Evolutionary conservation across 129 eudicot genomes (phyloP), one percentile per base, ranked within the genome.

Genomic region (Cynara cardunculus): DNA sequence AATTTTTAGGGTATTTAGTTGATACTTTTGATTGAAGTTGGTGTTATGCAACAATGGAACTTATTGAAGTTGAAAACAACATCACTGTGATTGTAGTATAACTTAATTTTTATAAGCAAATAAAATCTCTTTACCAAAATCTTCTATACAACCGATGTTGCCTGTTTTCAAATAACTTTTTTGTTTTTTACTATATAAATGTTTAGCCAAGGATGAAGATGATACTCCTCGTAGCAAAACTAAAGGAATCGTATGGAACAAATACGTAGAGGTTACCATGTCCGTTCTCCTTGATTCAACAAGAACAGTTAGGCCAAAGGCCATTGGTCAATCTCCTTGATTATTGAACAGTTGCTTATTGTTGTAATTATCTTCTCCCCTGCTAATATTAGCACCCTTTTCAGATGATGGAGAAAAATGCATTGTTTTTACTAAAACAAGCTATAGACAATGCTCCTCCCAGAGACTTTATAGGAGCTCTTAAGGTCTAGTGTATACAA

Each of bases 171-270:
- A 35, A 35, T 35, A 9, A 68, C n/a, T n/a, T n/a, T n/a, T n/a
- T 21, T n/a, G 69, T 72, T 72, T 64, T 2, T 71, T 27, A 28
- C 2, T 41, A 13, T 5, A 35, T 56, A 18, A 3, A n/a, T 44
- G 27, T 30, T 59, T 1, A 49, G 49, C 67, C 28, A 84, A 85
- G 87, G 89, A 87, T 78, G 94, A 88, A 72, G 97, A 87, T 32
- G 87, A 85, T 49, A 85, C 87, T 56, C 97, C 97, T 16, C 92
- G 92, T 34, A 94, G 92, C 62, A n/a, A 92, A 90, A 44, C 89
- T 94, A 5, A 97, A 94, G 99, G 92, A 49, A 94, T 94, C 64
- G 69, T 94, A 59, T 92, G 99, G 99, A 49, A 87, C 88, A 94
- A 92, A 79, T 94, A 92, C 62, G 56, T 86, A 37, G 99, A 94